phyloP scores from a whole-genome alignment of 1,284 basidiomycete genomes.

The Ustilago sp. region DNA sequence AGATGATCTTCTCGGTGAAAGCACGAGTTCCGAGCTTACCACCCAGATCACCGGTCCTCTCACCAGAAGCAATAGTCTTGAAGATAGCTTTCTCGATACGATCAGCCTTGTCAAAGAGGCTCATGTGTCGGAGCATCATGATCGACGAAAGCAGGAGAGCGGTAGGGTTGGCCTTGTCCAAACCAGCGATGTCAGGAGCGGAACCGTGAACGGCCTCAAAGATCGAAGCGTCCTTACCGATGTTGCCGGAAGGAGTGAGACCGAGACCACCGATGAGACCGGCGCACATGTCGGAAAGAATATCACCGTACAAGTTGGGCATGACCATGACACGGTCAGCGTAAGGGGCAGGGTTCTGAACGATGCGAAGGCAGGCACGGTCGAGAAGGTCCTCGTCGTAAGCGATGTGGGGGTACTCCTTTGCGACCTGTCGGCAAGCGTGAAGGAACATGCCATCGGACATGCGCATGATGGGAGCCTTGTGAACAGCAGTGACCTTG shows the following conservation, averaged over 20 bases:
- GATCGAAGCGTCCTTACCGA: slow-evolving; percentile 97
- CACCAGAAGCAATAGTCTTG: slow-evolving; percentile 63
- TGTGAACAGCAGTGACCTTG: slow-evolving; percentile 98
- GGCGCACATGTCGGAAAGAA: slow-evolving; percentile 98
- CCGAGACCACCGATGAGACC: slow-evolving; percentile 98
- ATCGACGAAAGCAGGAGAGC: slow-evolving; percentile 92
- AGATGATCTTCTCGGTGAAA: slow-evolving; percentile 64
- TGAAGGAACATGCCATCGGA: slow-evolving; percentile 99
- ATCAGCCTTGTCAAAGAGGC: slow-evolving; percentile 83
- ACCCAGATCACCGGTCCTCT: slow-evolving; percentile 64
- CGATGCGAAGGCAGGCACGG: slow-evolving; percentile 86
- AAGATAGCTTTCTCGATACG: slow-evolving; percentile 88
- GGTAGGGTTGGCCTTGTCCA: slow-evolving; percentile 95
- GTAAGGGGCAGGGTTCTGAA: slow-evolving; percentile 90
- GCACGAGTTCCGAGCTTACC: slow-evolving; percentile 67
- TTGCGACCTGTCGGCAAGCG: slow-evolving; percentile 94
- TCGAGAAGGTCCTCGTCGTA: slow-evolving; percentile 99
- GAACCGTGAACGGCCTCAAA: slow-evolving; percentile 98
- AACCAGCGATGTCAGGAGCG: slow-evolving; percentile 74
- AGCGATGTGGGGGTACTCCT: slow-evolving; percentile 90
- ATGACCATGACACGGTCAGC: slow-evolving; percentile 99
- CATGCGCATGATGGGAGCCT: slow-evolving; percentile 99
- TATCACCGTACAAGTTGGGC: slow-evolving; percentile 98
- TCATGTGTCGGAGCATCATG: slow-evolving; percentile 95
- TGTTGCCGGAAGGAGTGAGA: slow-evolving; percentile 97